Conservation (phyloP, 176 grass and related monocot genomes). For the Oryza longistaminata region DNA sequence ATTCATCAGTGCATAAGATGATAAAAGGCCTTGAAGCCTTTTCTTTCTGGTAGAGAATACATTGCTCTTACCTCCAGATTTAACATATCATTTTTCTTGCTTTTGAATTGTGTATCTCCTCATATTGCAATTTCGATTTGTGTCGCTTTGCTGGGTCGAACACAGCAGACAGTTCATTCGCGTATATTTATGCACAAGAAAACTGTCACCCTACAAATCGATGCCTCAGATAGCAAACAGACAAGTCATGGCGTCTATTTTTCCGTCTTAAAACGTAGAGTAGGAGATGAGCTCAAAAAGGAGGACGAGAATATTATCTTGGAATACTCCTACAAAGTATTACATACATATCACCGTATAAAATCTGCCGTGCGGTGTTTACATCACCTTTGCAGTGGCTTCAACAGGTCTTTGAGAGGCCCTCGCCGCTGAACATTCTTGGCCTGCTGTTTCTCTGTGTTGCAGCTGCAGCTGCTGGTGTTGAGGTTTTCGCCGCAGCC, state of each 20-base stretch:
- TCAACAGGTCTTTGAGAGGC: constrained; percentile 53
- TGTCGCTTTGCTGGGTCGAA: not conserved
- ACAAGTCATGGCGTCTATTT: not conserved
- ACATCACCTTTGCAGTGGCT: constrained; percentile 45
- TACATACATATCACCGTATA: not conserved
- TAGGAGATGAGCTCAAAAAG: not conserved
- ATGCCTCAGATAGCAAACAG: not conserved
- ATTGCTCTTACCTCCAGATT: not conserved
- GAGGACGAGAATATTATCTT: not conserved
- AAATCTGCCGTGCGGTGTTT: not conserved
- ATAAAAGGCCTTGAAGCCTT: not conserved
- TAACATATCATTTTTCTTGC: not conserved
- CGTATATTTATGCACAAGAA: not conserved
- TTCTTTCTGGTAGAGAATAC: not conserved
- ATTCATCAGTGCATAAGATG: constrained; percentile 29
- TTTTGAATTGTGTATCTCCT: not conserved
- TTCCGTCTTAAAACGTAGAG: not conserved
- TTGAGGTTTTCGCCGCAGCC: constrained; percentile 68
- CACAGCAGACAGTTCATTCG: not conserved
- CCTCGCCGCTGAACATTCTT: constrained; percentile 22
- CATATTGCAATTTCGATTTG: not conserved
- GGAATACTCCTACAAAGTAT: not conserved
- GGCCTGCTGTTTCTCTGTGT: constrained; percentile 3
- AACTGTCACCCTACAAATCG: not conserved
- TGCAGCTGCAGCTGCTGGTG: constrained; percentile 50